Conservation (phyloP, 768 basidiomycete species). For the Nevesoporus exiguus region DNA sequence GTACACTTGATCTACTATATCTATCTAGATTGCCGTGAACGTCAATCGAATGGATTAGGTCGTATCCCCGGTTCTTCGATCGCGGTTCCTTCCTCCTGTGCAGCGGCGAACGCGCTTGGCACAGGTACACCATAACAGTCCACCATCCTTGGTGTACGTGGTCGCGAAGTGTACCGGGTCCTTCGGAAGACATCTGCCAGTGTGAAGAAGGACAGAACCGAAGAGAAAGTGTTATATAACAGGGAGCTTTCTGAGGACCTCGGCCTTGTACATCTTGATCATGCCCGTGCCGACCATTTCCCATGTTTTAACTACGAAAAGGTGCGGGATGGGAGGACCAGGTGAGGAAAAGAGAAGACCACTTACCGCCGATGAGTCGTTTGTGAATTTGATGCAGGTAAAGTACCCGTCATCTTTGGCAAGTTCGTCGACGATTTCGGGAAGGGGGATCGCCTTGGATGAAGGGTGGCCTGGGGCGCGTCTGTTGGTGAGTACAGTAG, state of each 20-base stretch:
- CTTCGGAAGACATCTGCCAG: conserved; percentile 50
- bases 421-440: too few species aligned
- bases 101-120: conserved; percentile 79
- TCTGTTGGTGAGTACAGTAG: too few species aligned
- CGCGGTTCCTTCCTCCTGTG: conserved; percentile 39
- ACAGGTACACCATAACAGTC: conserved; percentile 92
- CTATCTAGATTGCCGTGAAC: not conserved
- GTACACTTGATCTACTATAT: too few species aligned
- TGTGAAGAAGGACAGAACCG: conserved; percentile 72
- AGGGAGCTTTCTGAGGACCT: conserved; percentile 92
- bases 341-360: too few species aligned
- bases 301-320: conserved; percentile 73
- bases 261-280: conserved; percentile 97
- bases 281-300: conserved; percentile 95
- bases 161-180: conserved; percentile 14
- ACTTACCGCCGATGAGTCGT: too few species aligned
- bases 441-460: too few species aligned
- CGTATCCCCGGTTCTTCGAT: conserved; percentile 62
- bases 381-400: too few species aligned
- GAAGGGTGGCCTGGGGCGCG: too few species aligned
- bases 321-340: not conserved
- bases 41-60: conserved; percentile 79
- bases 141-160: conserved; percentile 65
- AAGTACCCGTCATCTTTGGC: too few species aligned
- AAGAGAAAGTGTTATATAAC: conserved; percentile 97